These are phyloP conservation scores for Globisporangium canariense DNA, from an alignment of 352 stramenopile genomes.

Conservation along the genomic window DNA sequence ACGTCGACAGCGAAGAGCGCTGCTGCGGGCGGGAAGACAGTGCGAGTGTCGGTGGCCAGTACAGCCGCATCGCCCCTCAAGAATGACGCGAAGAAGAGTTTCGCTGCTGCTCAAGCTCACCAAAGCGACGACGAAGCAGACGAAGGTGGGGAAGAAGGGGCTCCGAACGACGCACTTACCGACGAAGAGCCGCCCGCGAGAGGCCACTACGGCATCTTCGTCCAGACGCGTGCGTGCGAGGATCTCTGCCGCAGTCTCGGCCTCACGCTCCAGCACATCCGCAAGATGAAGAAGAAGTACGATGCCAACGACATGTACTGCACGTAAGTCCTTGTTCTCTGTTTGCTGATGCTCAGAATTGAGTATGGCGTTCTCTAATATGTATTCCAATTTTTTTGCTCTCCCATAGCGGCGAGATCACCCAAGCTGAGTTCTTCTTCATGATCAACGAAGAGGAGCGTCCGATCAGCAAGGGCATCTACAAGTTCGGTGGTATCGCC, in stretches of 20 bases:
- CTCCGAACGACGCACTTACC: too few relatives aligned
- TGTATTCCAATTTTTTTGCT: not conserved
- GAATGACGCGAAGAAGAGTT: not conserved
- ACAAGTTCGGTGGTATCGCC: slow-evolving; percentile 37
- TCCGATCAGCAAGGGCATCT: slow-evolving; percentile 50
- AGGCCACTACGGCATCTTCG: slow-evolving; percentile 46
- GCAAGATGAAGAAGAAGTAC: slow-evolving; percentile 68
- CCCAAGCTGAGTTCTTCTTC: slow-evolving; percentile 68
- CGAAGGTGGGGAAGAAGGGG: not conserved
- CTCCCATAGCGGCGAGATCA: slow-evolving; percentile 58
- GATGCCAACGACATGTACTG: slow-evolving; percentile 76
- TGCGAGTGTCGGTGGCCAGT: not conserved
- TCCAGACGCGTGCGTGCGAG: slow-evolving; percentile 56
- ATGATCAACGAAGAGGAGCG: slow-evolving; percentile 64
- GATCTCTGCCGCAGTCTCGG: slow-evolving; percentile 44
- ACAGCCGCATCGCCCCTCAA: not conserved
- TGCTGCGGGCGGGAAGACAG: not conserved
- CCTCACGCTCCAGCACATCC: slow-evolving; percentile 50
- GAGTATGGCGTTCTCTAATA: not conserved
- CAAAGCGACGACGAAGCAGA: not conserved
- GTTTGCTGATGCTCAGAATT: not conserved
- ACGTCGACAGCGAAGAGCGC: not conserved
- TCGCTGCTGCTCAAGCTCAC: not conserved
- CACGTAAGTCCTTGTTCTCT: slow-evolving; percentile 34
- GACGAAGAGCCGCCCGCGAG: slow-evolving; percentile 25